Evolutionary conservation across 345 rosid genomes (phyloP).

Genomic region (Eucalyptus melliodora): DNA sequence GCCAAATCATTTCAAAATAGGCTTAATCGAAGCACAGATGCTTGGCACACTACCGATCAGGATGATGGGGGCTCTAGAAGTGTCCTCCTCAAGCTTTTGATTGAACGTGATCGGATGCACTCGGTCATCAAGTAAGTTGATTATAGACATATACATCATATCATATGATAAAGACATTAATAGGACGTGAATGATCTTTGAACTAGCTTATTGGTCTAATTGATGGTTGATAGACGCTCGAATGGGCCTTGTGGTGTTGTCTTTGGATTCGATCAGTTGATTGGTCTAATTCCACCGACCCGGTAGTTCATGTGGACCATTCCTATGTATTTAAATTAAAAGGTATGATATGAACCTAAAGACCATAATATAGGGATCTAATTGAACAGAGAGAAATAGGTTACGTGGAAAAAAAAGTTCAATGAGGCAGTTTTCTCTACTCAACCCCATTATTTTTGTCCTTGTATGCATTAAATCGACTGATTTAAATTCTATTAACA

Average conservation of each 20-base stretch:
- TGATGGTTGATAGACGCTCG: too few species aligned
- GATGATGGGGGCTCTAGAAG: not conserved
- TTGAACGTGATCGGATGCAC: not conserved
- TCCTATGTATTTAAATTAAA: not conserved
- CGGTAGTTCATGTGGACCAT: not conserved
- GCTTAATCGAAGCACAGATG: too few species aligned
- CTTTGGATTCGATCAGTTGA: too few species aligned
- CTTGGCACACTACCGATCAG: not conserved
- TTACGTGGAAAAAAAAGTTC: too few species aligned
- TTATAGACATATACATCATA: not conserved
- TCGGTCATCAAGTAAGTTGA: not conserved
- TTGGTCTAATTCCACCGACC: not conserved
- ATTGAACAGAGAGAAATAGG: not conserved
- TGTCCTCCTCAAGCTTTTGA: not conserved
- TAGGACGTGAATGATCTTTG: not conserved
- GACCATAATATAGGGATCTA: not conserved
- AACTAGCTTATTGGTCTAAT: not conserved
- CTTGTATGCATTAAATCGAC: not conserved
- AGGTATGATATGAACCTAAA: not conserved
- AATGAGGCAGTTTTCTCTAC: not conserved
- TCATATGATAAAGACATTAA: not conserved
- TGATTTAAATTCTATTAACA: too few species aligned
- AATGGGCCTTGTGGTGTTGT: too few species aligned
- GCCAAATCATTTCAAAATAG: too few species aligned
- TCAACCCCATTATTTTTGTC: not conserved